These are phyloP conservation scores for Plantago elongata DNA, from an alignment of 257 asterid genomes.

Conservation along the genomic window DNA sequence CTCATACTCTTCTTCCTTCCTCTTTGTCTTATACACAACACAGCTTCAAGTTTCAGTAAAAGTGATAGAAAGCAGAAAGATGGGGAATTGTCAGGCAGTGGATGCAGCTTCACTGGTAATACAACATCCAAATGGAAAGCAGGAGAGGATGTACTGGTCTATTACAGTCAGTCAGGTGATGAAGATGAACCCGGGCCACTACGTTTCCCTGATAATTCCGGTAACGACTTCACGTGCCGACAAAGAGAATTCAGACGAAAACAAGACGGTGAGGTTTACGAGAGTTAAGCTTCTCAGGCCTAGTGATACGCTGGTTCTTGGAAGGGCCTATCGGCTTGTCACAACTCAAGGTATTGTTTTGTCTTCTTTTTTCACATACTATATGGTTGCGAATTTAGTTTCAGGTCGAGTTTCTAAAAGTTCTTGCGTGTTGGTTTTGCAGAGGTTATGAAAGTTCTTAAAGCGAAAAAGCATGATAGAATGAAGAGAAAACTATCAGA, in stretches of 20 bases:
- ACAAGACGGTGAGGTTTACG: slow-evolving; percentile 39
- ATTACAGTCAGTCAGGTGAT: slow-evolving; percentile 52
- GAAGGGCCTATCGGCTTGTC: slow-evolving; percentile 57
- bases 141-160: slow-evolving; percentile 54
- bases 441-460: slow-evolving; percentile 87
- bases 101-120: slow-evolving; percentile 66
- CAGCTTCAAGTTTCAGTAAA: background rate
- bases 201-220: slow-evolving; percentile 57
- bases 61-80: slow-evolving; percentile 25
- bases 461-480: slow-evolving; percentile 71
- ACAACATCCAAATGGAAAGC: slow-evolving; percentile 59
- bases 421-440: slow-evolving; percentile 17
- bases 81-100: slow-evolving; percentile 73
- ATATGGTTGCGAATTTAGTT: background rate
- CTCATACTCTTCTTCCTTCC: slow-evolving; percentile 9
- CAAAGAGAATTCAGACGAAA: slow-evolving; percentile 26
- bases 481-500: slow-evolving; percentile 43
- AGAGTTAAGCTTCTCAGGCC: slow-evolving; percentile 68
- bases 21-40: slow-evolving; percentile 20
- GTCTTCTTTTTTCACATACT: background rate
- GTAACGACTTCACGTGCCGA: slow-evolving; percentile 21
- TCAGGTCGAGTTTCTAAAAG: background rate
- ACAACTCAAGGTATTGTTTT: slow-evolving; percentile 52
- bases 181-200: slow-evolving; percentile 62
- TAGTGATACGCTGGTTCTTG: slow-evolving; percentile 49